These are phyloP conservation scores for Claviceps quebecensis DNA, from an alignment of 2,329 filamentous ascomycete species.

Conservation along the genomic window DNA sequence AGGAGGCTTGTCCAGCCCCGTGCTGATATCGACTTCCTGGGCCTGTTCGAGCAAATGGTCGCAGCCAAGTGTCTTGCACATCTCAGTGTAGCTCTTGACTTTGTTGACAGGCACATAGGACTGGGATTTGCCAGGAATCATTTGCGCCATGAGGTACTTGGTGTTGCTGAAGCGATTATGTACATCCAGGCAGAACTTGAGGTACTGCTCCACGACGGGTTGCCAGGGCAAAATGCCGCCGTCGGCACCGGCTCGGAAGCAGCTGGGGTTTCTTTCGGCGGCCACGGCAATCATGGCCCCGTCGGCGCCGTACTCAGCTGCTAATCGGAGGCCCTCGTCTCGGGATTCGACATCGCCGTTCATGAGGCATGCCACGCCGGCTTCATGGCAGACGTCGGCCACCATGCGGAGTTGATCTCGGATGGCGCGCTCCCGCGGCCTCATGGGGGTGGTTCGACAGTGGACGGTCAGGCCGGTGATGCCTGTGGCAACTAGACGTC, in stretches of 20 bases:
- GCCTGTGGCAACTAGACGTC: conserved; percentile 67
- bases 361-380: conserved; percentile 85
- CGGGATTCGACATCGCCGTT: conserved; percentile 79
- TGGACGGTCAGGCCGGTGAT: conserved; percentile 89
- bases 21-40: conserved; percentile 45
- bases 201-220: conserved; percentile 63
- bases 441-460: conserved; percentile 92
- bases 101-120: conserved; percentile 47
- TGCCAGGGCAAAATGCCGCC: conserved; percentile 63
- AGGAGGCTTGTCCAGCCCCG: conserved; percentile 42
- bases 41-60: conserved; percentile 51
- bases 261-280: conserved; percentile 82
- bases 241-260: conserved; percentile 56
- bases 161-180: conserved; percentile 87
- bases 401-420: conserved; percentile 78
- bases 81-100: conserved; percentile 56
- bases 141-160: conserved; percentile 75
- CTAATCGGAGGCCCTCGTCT: conserved; percentile 57
- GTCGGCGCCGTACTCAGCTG: conserved; percentile 70
- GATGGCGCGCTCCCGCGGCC: conserved; percentile 76
- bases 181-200: conserved; percentile 57
- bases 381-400: conserved; percentile 61
- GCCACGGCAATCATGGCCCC: conserved; percentile 95
- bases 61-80: conserved; percentile 52
- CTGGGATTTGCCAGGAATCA: conserved; percentile 67